phyloP scores from a whole-genome alignment of 257 asterid genomes.

The Solanum peruvianum region DNA sequence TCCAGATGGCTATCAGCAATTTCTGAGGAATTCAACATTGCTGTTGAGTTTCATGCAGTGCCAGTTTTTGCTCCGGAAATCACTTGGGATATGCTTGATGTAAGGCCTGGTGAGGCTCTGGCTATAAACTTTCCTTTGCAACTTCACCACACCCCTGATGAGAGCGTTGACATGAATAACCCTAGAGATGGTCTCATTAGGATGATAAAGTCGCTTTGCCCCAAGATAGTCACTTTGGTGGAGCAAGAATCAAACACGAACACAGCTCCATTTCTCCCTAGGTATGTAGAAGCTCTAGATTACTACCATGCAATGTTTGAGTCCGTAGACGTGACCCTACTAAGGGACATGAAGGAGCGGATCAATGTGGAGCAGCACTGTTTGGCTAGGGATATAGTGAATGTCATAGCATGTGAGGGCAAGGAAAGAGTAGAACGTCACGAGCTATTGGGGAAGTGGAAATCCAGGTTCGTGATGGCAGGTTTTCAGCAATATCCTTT shows the following conservation, averaged over 20 bases:
- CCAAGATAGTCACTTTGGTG: conserved; percentile 74
- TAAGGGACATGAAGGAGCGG: conserved; percentile 6
- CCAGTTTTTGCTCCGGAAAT: conserved; percentile 71
- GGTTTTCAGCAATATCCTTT: conserved; percentile 14
- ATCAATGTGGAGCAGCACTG: conserved; percentile 13
- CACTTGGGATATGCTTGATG: conserved; percentile 51
- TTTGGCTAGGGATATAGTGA: conserved; percentile 10
- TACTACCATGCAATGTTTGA: conserved; percentile 83
- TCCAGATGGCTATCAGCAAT: conserved; percentile 15
- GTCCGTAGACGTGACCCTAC: conserved; percentile 50
- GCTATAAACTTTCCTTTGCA: conserved; percentile 84
- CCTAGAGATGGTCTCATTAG: conserved; percentile 81
- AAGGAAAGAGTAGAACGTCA: conserved; percentile 88
- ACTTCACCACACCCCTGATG: conserved; percentile 92
- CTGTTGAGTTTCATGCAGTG: conserved; percentile 7
- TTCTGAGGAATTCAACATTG: conserved; percentile 4
- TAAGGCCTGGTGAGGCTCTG: conserved; percentile 71
- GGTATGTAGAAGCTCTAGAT: conserved; percentile 63
- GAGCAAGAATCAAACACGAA: conserved; percentile 94
- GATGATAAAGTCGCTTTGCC: conserved; percentile 62
- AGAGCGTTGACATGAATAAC: conserved; percentile 77
- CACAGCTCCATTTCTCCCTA: conserved; percentile 62
- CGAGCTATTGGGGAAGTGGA: conserved; percentile 49
- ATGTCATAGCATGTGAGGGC: conserved; percentile 83
- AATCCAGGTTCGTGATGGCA: conserved; percentile 13